Percentiles rank a stretch among this genome's conserved stretches.
These are phyloP conservation scores for Globisporangium cederbergense DNA, from an alignment of 352 stramenopile genomes.

Conservation along the genomic window DNA sequence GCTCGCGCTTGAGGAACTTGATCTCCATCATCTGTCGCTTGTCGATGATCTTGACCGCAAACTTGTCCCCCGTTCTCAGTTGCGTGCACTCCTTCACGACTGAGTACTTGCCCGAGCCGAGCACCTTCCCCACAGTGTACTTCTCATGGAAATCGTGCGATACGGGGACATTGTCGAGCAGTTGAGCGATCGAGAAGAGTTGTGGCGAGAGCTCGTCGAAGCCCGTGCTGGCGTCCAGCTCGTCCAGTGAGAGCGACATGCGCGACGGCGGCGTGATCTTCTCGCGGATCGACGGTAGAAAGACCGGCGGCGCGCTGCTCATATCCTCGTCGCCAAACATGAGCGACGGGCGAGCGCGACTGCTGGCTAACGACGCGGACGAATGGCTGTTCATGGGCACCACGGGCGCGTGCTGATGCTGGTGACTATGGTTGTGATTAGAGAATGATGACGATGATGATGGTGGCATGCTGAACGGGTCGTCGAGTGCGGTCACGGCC, in stretches of 20 bases:
- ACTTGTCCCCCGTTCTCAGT: slow-evolving; percentile 26
- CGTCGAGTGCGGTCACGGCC: slow-evolving; percentile 24
- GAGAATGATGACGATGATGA: background rate
- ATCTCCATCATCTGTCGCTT: slow-evolving; percentile 80
- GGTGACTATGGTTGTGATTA: background rate
- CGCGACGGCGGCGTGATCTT: slow-evolving; percentile 53
- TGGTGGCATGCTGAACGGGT: slow-evolving; percentile 10
- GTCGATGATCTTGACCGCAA: slow-evolving; percentile 82
- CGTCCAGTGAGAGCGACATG: slow-evolving; percentile 58
- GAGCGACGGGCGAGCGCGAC: slow-evolving; percentile 40
- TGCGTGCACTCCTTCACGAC: slow-evolving; percentile 67
- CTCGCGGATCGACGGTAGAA: slow-evolving; percentile 69
- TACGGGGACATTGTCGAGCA: slow-evolving; percentile 68
- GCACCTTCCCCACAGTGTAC: slow-evolving; percentile 48
- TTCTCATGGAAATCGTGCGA: slow-evolving; percentile 49
- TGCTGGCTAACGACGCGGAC: background rate
- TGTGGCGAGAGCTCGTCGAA: slow-evolving; percentile 42
- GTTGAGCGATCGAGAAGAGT: slow-evolving; percentile 60
- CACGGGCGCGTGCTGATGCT: background rate
- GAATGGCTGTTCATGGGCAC: slow-evolving; percentile 13
- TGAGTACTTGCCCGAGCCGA: slow-evolving; percentile 78
- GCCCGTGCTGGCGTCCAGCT: slow-evolving; percentile 30
- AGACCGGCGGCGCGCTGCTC: slow-evolving; percentile 35
- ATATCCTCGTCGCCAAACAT: slow-evolving; percentile 61
- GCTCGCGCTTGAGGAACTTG: slow-evolving; percentile 80